Conservation (phyloP, 352 stramenopile species). For the Phytophthora quininea region DNA sequence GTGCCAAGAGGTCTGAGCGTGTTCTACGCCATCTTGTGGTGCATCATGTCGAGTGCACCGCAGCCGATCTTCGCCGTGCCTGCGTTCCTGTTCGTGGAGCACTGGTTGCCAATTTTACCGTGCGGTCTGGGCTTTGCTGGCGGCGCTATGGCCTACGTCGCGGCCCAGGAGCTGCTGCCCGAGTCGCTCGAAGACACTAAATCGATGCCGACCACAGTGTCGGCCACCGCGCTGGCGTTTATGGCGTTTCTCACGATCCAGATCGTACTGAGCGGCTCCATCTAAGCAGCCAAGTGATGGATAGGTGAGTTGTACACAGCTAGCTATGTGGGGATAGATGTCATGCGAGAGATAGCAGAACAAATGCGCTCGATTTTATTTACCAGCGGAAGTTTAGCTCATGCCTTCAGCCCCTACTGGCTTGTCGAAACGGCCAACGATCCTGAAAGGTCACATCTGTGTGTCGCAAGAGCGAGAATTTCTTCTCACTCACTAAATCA, state of each 20-base stretch:
- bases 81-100: conserved; percentile 91
- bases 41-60: conserved; percentile 91
- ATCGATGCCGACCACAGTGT: conserved; percentile 68
- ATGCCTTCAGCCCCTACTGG: neutral
- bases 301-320: conserved; percentile 3
- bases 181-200: conserved; percentile 89
- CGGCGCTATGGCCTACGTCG: conserved; percentile 97
- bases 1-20: conserved; percentile 92
- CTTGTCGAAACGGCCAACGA: conserved; percentile 5
- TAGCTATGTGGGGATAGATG: conserved; percentile 21
- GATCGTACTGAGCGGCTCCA: conserved; percentile 71
- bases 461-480: neutral
- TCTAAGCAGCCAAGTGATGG: conserved; percentile 19
- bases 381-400: conserved; percentile 9
- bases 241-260: conserved; percentile 88
- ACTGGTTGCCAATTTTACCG: conserved; percentile 95
- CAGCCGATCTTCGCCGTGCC: conserved; percentile 98
- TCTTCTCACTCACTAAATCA: too few species aligned
- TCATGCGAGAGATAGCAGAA: conserved; percentile 6
- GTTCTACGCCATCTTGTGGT: conserved; percentile 89
- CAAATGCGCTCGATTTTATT: conserved; percentile 27
- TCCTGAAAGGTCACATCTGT: conserved; percentile 27
- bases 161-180: conserved; percentile 83
- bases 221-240: conserved; percentile 73
- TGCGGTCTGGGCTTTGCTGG: conserved; percentile 96